These are phyloP conservation scores for Didymella pomorum DNA, from an alignment of 2,329 filamentous ascomycete species.

Conservation along the genomic window DNA sequence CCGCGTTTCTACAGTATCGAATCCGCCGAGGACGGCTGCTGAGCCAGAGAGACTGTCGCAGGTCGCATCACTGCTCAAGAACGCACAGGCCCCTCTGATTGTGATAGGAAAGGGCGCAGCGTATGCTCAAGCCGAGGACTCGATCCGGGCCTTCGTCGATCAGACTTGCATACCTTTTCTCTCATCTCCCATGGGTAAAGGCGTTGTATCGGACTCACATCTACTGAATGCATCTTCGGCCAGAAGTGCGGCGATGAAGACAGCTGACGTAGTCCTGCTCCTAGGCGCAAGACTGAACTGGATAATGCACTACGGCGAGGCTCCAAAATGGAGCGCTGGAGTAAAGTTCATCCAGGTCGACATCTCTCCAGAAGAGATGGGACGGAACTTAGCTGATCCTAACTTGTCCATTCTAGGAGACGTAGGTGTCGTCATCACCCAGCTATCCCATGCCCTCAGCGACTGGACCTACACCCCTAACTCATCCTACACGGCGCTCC, in stretches of 20 bases:
- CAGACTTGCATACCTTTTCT: conserved; percentile 62
- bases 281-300: conserved; percentile 65
- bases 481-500: neutral
- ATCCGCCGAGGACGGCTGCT: conserved; percentile 37
- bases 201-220: conserved; percentile 63
- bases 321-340: conserved; percentile 61
- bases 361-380: conserved; percentile 62
- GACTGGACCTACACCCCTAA: conserved; percentile 57
- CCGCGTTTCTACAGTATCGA: neutral
- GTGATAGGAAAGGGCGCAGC: conserved; percentile 65
- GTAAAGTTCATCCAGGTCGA: conserved; percentile 66
- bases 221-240: conserved; percentile 62
- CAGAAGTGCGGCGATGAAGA: conserved; percentile 61
- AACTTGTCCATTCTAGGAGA: conserved; percentile 62
- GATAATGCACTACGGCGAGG: conserved; percentile 65
- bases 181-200: conserved; percentile 67
- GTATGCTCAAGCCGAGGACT: conserved; percentile 60
- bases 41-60: conserved; percentile 55
- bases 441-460: conserved; percentile 54
- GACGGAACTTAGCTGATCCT: conserved; percentile 59
- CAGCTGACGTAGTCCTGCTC: conserved; percentile 64
- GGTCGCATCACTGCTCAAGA: conserved; percentile 56
- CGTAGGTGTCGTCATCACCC: conserved; percentile 58
- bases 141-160: conserved; percentile 57
- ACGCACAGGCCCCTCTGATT: conserved; percentile 60